Conservation (phyloP, 2,329 filamentous ascomycete species). For the Calycina herbarum region DNA sequence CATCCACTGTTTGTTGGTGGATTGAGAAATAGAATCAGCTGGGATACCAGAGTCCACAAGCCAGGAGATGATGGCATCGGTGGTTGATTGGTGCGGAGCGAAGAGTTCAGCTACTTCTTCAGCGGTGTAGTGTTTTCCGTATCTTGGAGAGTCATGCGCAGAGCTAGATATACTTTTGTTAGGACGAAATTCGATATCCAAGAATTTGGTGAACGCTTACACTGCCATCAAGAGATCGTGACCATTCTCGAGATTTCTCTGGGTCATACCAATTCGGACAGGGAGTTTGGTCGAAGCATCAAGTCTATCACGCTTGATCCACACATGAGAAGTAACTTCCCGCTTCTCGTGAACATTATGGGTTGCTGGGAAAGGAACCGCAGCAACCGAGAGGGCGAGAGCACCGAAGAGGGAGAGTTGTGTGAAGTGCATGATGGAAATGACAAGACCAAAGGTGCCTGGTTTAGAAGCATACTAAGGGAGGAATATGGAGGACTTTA, state of each 20-base stretch:
- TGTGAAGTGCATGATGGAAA: constrained; percentile 24
- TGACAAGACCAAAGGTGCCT: neutral
- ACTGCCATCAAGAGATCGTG: constrained; percentile 46
- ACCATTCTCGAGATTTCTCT: constrained; percentile 47
- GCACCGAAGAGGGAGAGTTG: constrained; percentile 17
- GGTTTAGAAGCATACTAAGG: neutral
- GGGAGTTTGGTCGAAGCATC: constrained; percentile 19
- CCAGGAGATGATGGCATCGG: constrained; percentile 54
- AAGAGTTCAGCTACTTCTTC: constrained; percentile 44
- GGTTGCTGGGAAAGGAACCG: constrained; percentile 17
- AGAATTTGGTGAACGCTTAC: constrained; percentile 14
- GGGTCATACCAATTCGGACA: constrained; percentile 44
- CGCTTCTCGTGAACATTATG: constrained; percentile 31
- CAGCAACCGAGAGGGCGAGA: constrained; percentile 19
- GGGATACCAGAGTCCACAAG: constrained; percentile 52
- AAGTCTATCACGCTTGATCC: constrained; percentile 26
- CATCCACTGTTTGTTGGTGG: constrained; percentile 37
- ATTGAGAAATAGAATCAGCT: constrained; percentile 48
- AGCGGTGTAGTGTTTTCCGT: constrained; percentile 48
- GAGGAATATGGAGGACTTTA: constrained; percentile 1
- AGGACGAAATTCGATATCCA: neutral
- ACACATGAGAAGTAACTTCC: constrained; percentile 18
- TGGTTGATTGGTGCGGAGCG: constrained; percentile 44
- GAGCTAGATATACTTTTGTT: constrained; percentile 27
- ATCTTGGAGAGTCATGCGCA: constrained; percentile 45